Evolutionary conservation across 2,329 filamentous ascomycete genomes (phyloP).

Genomic region (Trichothecium sympodiale): DNA sequence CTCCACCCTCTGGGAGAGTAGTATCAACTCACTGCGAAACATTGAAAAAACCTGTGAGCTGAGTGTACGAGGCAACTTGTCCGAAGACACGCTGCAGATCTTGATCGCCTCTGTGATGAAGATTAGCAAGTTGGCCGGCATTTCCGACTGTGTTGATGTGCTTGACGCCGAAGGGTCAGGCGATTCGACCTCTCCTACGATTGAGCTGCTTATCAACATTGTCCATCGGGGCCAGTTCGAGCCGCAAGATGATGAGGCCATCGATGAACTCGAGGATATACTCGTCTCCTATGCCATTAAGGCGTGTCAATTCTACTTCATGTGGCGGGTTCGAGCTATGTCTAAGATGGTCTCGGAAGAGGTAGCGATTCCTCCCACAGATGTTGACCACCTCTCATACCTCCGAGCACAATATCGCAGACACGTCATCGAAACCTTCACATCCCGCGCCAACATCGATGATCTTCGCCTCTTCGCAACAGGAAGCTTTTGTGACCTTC

Average conservation of each 20-base stretch:
- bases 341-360: slow-evolving; percentile 43
- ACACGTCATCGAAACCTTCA: slow-evolving; percentile 57
- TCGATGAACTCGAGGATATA: slow-evolving; percentile 69
- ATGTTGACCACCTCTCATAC: slow-evolving; percentile 48
- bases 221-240: slow-evolving; percentile 62
- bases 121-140: slow-evolving; percentile 67
- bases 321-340: slow-evolving; percentile 73
- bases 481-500: slow-evolving; percentile 69
- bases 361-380: slow-evolving; percentile 41
- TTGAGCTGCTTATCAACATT: slow-evolving; percentile 62
- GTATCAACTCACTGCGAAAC: slow-evolving; percentile 59
- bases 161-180: slow-evolving; percentile 52
- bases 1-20: slow-evolving; percentile 75
- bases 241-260: slow-evolving; percentile 52
- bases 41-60: slow-evolving; percentile 63
- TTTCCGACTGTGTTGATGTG: slow-evolving; percentile 65
- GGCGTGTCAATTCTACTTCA: slow-evolving; percentile 76
- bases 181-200: slow-evolving; percentile 39
- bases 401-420: slow-evolving; percentile 46
- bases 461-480: slow-evolving; percentile 67
- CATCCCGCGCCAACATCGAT: slow-evolving; percentile 59
- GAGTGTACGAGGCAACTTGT: slow-evolving; percentile 58
- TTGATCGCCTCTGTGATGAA: slow-evolving; percentile 66
- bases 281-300: slow-evolving; percentile 67
- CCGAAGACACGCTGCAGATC: slow-evolving; percentile 52